phyloP scores from a whole-genome alignment of 2,329 filamentous ascomycete species.

The Ophiocordyceps camponoti-leonardi region DNA sequence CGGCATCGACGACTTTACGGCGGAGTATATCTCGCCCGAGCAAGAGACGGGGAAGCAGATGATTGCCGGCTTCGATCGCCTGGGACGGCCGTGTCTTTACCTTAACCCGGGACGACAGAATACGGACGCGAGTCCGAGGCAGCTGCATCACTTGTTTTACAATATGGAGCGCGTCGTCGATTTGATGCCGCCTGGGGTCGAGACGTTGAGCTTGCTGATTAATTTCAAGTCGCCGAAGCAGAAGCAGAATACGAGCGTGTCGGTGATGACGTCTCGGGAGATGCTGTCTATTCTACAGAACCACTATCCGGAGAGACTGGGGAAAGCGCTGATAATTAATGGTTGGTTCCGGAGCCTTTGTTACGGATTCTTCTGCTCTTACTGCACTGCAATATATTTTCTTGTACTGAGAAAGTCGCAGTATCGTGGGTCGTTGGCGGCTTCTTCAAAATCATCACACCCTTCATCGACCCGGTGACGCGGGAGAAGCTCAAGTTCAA shows the following conservation, averaged over 20 bases:
- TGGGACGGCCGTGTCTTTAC: slow-evolving; percentile 78
- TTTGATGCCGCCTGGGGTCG: slow-evolving; percentile 71
- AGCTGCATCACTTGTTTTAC: slow-evolving; percentile 87
- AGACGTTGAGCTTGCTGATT: slow-evolving; percentile 73
- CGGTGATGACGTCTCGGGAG: slow-evolving; percentile 59
- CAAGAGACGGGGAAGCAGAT: slow-evolving; percentile 96
- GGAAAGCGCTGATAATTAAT: slow-evolving; percentile 77
- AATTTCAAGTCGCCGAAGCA: slow-evolving; percentile 74
- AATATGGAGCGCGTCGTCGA: slow-evolving; percentile 88
- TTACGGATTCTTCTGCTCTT: no score
- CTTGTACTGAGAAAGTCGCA: no score
- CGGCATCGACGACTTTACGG: slow-evolving; percentile 59
- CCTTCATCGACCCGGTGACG: slow-evolving; percentile 91
- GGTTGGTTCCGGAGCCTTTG: slow-evolving; percentile 42
- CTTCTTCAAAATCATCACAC: slow-evolving; percentile 92
- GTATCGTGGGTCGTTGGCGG: slow-evolving; percentile 82
- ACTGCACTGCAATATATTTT: no score
- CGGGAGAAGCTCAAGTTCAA: slow-evolving; percentile 96
- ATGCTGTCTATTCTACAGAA: slow-evolving; percentile 85
- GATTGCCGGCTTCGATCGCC: slow-evolving; percentile 70
- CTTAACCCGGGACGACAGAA: slow-evolving; percentile 84
- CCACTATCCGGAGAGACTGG: slow-evolving; percentile 87
- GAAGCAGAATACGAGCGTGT: slow-evolving; percentile 56
- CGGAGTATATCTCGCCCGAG: slow-evolving; percentile 81
- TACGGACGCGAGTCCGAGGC: slow-evolving; percentile 68